Evolutionary conservation across 148 eudicot genomes (phyloP), one percentile per base, ranked within the genome.

Genomic region (Fagopyrum homotropicum): DNA sequence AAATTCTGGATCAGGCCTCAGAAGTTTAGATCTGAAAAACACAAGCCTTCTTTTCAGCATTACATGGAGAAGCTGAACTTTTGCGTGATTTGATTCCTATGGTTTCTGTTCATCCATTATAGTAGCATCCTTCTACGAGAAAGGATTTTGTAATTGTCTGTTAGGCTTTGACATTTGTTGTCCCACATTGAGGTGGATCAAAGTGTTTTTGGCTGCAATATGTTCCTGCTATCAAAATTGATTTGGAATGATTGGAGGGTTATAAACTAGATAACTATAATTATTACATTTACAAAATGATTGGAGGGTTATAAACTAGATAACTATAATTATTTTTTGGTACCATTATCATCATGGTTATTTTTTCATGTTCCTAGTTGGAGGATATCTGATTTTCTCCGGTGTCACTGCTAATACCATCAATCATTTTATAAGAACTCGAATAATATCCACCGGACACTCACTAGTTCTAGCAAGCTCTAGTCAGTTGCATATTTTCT

Each of bases 401-500:
- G 43, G 4, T 11, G n/a, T 7, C 3, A 57, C 10, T 57, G 29
- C 9, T 2, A 19, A 2, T 57, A 35, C 40, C 63, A 57, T 63
- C 69, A 63, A 30, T 63, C 26, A 63, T 10, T 63, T 26, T 29
- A 29, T 29, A 10, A 26, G 69, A 63, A 30, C 43, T 63, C 26
- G 4, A 4, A 63, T 63, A 26, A 9, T 63, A 60, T 63, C 45
- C 69, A 29, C 14, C 2, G 69, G 16, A 16, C 30, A 30, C 40
- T 16, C 16, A 63, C 69, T 63, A 11, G 11, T 30, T 63, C 69
- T 66, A 40, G 17, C 71, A 66, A 40, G 47, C 71, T 66, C 71
- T 43, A 66, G 44, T 9, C 47, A 43, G 47, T 14, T 40, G 22
- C 63, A 57, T 57, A 57, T 57, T n/a, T 57, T 17, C 35, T 57